Conservation (phyloP, 2,329 filamentous ascomycete species). For the Triangularia setosa region DNA sequence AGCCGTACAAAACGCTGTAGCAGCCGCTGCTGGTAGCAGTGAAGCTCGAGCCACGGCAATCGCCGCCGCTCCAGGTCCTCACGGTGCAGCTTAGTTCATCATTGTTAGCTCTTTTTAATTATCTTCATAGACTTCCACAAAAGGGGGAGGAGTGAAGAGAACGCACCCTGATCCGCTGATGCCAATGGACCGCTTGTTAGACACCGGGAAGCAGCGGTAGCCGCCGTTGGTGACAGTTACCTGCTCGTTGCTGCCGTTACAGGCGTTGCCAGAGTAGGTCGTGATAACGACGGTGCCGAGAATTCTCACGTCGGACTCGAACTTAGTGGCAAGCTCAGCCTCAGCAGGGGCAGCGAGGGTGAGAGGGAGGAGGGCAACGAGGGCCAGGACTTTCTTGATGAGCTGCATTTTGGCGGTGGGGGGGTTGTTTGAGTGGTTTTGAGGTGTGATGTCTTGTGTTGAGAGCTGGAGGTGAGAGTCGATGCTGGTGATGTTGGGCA, state of each 20-base stretch:
- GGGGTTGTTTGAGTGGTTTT: not conserved
- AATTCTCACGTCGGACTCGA: not conserved
- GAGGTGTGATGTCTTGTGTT: not conserved
- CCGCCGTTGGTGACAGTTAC: slow-evolving; percentile 6
- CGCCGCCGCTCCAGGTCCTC: not conserved
- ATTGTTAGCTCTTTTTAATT: not conserved
- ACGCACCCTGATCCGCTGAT: not conserved
- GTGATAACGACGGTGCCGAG: slow-evolving; percentile 3
- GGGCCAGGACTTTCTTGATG: slow-evolving; percentile 5
- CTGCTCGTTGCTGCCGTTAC: slow-evolving; percentile 1
- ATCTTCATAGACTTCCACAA: not conserved
- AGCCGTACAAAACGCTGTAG: slow-evolving; percentile 3
- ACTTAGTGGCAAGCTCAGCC: not conserved
- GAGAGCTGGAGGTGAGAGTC: not conserved
- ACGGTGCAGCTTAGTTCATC: not conserved
- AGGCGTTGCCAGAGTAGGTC: slow-evolving; percentile 5
- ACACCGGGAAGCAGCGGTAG: slow-evolving; percentile 1
- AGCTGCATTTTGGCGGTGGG: slow-evolving; percentile 4
- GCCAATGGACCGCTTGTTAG: not conserved
- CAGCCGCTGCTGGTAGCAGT: not conserved
- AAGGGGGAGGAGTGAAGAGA: too few species aligned
- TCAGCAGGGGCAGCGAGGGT: slow-evolving; percentile 1
- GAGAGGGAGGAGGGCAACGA: not conserved
- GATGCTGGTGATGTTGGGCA: not conserved
- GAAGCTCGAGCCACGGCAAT: not conserved